Evolutionary conservation across 2,329 filamentous ascomycete genomes (phyloP), one percentile per base, ranked within the genome.

Genomic region (Fusarium setosum): DNA sequence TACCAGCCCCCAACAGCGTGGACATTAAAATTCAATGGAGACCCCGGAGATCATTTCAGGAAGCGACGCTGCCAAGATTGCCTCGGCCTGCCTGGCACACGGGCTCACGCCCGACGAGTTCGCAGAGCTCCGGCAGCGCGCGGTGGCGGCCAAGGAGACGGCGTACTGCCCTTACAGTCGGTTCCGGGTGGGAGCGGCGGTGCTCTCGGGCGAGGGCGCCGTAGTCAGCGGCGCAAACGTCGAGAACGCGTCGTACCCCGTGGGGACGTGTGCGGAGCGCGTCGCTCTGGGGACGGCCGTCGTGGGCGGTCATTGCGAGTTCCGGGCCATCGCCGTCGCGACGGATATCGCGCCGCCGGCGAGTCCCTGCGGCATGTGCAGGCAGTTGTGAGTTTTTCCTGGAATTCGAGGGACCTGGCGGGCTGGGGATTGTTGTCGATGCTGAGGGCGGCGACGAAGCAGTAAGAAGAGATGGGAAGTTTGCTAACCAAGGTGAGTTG

Each of bases 161-260:
- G 94, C 95, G 32, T 97, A 98, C 81, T 97, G 94, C 87, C 94
- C 92, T 4, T 97, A 97, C 84, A 96, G 93, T 72, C 86, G 90
- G 61, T 99, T 98, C 84, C 92, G 90, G 65, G 96, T 99, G 63
- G 96, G 96, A 64, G 90, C 92, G 48, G 90, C 92, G 31, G 80
- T 98, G 61, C 88, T 98, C 63, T 76, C 76, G 34, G 74, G 77
- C 11, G 79, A 83, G 26, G 86, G 84, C 4, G 65, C 70, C 50
- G 63, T 75, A 47, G 73, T 76, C 47, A 67, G 70, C 44, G 96
- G 96, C 54, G 94, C 92, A 64, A 97, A 97, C 75, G 89, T 98
- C 63, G 96, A 99, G 81, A 97, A 98, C 76, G 94, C 93, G 2
- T 84, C 91, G 24, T 98, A 97, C 76, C 95, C 96, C 0, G 94